Conservation (phyloP, 495 filamentous ascomycete species). For the Aspergillus conjunctus region DNA sequence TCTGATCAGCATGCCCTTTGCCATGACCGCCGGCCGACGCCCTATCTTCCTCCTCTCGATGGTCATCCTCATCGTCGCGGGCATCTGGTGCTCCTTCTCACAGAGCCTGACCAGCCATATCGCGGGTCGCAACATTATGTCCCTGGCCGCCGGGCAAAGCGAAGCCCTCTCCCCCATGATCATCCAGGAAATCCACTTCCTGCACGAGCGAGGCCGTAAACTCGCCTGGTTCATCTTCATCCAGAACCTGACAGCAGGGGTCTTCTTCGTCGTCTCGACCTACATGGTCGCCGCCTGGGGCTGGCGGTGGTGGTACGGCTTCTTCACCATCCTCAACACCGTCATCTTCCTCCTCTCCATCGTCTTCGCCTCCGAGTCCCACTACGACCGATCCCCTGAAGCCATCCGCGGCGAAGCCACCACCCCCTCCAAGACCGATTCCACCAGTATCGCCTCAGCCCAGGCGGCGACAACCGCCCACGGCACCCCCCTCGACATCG, state of each 20-base stretch:
- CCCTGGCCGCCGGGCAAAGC: constrained; percentile 31
- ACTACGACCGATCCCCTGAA: constrained; percentile 11
- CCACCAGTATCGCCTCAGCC: not conserved
- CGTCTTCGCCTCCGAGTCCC: constrained; percentile 13
- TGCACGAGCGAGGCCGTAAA: constrained; percentile 17
- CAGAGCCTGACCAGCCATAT: constrained; percentile 28
- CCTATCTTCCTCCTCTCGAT: constrained; percentile 32
- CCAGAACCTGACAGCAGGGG: constrained; percentile 12
- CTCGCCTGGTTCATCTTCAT: constrained; percentile 21
- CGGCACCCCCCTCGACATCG: constrained; percentile 7
- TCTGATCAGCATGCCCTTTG: constrained; percentile 31
- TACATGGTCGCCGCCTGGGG: constrained; percentile 15
- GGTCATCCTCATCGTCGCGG: constrained; percentile 23
- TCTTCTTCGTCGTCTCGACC: constrained; percentile 12
- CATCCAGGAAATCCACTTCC: constrained; percentile 19
- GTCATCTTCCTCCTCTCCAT: constrained; percentile 10
- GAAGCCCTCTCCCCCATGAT: constrained; percentile 32
- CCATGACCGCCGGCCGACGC: constrained; percentile 25
- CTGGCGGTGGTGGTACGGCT: constrained; percentile 22
- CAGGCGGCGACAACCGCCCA: constrained; percentile 4
- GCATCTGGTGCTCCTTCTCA: constrained; percentile 29
- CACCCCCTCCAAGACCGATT: not conserved
- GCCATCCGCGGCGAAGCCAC: constrained; percentile 2
- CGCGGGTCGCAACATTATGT: constrained; percentile 32
- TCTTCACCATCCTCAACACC: constrained; percentile 16